Evolutionary conservation across 2,329 filamentous ascomycete genomes (phyloP).

Genomic region (Alternaria metachromatica): DNA sequence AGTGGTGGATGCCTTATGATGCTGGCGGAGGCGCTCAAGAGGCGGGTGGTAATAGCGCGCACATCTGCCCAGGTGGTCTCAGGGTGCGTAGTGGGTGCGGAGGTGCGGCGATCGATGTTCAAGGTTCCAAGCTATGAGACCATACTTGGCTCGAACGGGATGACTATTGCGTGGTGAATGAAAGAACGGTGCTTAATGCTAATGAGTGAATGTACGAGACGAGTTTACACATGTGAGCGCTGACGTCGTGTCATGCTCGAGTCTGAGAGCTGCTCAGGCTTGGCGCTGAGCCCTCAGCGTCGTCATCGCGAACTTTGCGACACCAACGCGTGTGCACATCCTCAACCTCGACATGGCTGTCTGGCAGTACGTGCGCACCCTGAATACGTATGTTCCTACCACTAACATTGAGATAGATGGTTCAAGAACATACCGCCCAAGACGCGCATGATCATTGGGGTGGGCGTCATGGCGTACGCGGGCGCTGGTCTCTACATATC

Average conservation of each 20-base stretch:
- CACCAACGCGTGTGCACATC: not conserved
- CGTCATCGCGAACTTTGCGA: conserved; percentile 9
- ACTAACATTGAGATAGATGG: conserved; percentile 33
- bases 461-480: conserved; percentile 79
- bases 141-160: not conserved
- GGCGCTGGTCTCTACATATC: conserved; percentile 74
- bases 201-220: not conserved
- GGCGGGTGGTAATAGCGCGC: conserved; percentile 22
- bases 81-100: conserved; percentile 23
- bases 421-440: conserved; percentile 75
- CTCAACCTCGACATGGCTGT: conserved; percentile 37
- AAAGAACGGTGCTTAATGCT: not conserved
- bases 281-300: conserved; percentile 8
- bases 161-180: not conserved
- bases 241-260: not conserved
- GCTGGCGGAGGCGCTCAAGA: conserved; percentile 23
- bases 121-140: conserved; percentile 4
- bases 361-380: conserved; percentile 41
- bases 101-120: conserved; percentile 13
- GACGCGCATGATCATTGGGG: conserved; percentile 74
- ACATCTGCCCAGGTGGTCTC: conserved; percentile 28
- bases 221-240: not conserved
- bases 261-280: not conserved
- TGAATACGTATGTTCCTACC: not conserved
- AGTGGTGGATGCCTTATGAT: conserved; percentile 10